Base-by-base conservation (phyloP, 345 rosid species). In the Stellera chamaejasme region DNA sequence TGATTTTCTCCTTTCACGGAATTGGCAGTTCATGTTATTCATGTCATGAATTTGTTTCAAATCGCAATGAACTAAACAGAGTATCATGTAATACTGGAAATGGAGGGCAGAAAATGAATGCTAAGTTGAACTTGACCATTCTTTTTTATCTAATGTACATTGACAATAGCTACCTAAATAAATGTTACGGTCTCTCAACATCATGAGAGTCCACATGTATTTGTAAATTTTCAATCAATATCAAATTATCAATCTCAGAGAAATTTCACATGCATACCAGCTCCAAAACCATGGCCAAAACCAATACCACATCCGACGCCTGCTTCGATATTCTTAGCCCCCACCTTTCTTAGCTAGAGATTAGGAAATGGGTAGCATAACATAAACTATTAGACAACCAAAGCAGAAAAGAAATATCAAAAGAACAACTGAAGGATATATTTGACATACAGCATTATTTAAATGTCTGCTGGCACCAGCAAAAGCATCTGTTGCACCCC, bases 401-500 rank as follows among this genome's bases (percentile, higher is more conserved):
- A 51, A 25, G 13, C 36, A 55, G 5, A 13, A 11, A n/a, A 47
- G 56, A 45, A 39, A 10, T 10, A 27, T 43, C 16, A 48, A 16
- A 51, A 52, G 19, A 50, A 42, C 45, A 3, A 26, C n/a, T 48
- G 62, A 52, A 14, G 45, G n/a, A 58, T 36, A 56, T 14, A 19
- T 65, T 61, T 13, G 47, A 66, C 83, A 76, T 66, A 93, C 97
- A 62, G 86, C 80, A 5, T 52, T 67, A 58, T 89, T 93, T 5
- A 83, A 74, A n/a, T 84, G 95, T 66, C 78, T 70, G 23, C 81
- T 87, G 68, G 58, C 88, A 39, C 96, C 97, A 10, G 96, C 85
- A 65, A 93, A 82, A 2, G 82, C 95, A 82, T 73, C 75, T 36
- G 95, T 87, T 56, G 99, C 96, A 48, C 97, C 99, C 76, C 97